Evolutionary conservation across 768 basidiomycete species (phyloP).

Genomic region (Xerocomellus chrysenteron): DNA sequence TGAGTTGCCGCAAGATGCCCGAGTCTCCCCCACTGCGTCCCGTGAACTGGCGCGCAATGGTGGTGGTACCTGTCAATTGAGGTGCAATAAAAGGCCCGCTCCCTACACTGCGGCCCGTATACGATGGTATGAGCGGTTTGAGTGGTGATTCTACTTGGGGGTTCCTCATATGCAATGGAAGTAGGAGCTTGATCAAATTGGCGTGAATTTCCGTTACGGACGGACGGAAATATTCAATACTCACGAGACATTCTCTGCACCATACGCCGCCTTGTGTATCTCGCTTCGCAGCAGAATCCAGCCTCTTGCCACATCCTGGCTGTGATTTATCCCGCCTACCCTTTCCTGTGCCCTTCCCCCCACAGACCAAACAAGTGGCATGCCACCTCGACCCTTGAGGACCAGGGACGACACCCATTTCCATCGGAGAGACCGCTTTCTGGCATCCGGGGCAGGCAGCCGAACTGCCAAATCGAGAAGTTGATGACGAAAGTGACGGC

Average conservation of each 20-base stretch:
- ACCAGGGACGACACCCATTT: constrained; percentile 80
- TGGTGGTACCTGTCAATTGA: constrained; percentile 72
- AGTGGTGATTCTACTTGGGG: constrained; percentile 55
- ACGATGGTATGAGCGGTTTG: constrained; percentile 44
- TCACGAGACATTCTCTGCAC: constrained; percentile 83
- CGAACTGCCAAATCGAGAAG: constrained; percentile 37
- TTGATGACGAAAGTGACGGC: constrained; percentile 16
- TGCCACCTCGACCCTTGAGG: constrained; percentile 85
- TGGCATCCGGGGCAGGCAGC: constrained; percentile 74
- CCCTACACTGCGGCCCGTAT: constrained; percentile 39
- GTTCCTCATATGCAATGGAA: constrained; percentile 47
- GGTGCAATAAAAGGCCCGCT: constrained; percentile 37
- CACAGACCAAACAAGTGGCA: constrained; percentile 72
- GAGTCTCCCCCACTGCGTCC: constrained; percentile 47
- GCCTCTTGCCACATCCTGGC: constrained; percentile 78
- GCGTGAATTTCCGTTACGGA: constrained; percentile 3
- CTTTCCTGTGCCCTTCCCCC: constrained; percentile 53
- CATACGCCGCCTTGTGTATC: constrained; percentile 70
- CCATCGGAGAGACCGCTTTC: constrained; percentile 76
- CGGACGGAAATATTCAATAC: constrained; percentile 21
- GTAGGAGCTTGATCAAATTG: constrained; percentile 46
- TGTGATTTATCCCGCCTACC: constrained; percentile 53
- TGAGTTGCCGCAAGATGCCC: constrained; percentile 52
- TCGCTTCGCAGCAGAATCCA: constrained; percentile 80
- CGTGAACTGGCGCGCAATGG: constrained; percentile 74